Percentiles rank a stretch among this genome's conserved stretches.
These are phyloP conservation scores for Rugonectria rugulosa DNA, from an alignment of 2,329 filamentous ascomycete species.

Conservation along the genomic window DNA sequence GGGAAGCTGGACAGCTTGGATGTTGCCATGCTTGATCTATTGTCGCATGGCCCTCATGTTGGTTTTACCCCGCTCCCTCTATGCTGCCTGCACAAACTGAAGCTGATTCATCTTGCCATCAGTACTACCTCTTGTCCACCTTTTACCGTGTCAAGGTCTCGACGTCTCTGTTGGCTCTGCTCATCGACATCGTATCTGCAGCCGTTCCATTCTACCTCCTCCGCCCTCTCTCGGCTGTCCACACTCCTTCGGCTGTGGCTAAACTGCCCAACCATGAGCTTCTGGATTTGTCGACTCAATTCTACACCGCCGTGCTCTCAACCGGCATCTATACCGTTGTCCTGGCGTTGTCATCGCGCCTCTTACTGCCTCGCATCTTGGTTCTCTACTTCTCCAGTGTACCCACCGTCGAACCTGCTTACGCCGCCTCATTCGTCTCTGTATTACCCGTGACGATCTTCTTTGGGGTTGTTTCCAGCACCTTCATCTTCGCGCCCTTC, in stretches of 20 bases:
- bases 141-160: conserved; percentile 77
- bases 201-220: conserved; percentile 79
- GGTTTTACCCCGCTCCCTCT: conserved; percentile 40
- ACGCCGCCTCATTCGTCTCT: conserved; percentile 67
- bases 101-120: conserved; percentile 20
- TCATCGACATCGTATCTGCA: conserved; percentile 73
- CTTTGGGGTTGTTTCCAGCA: conserved; percentile 74
- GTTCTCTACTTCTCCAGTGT: conserved; percentile 78
- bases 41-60: conserved; percentile 78
- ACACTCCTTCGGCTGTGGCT: conserved; percentile 58
- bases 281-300: conserved; percentile 67
- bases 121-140: conserved; percentile 76
- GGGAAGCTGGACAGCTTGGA: conserved; percentile 78
- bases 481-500: conserved; percentile 79
- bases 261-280: conserved; percentile 69
- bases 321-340: conserved; percentile 78
- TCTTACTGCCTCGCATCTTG: conserved; percentile 75
- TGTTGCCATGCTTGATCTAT: conserved; percentile 68
- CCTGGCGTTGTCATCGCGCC: conserved; percentile 72
- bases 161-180: conserved; percentile 67
- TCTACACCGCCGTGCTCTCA: conserved; percentile 73
- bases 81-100: background rate
- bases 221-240: conserved; percentile 70
- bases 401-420: conserved; percentile 71
- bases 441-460: conserved; percentile 65